A percentile compares a stretch with the other conserved stretches of the same genome.
Evolutionary conservation across 169 alveolate genomes (phyloP).

Genomic region (Perkinsus chesapeaki): DNA sequence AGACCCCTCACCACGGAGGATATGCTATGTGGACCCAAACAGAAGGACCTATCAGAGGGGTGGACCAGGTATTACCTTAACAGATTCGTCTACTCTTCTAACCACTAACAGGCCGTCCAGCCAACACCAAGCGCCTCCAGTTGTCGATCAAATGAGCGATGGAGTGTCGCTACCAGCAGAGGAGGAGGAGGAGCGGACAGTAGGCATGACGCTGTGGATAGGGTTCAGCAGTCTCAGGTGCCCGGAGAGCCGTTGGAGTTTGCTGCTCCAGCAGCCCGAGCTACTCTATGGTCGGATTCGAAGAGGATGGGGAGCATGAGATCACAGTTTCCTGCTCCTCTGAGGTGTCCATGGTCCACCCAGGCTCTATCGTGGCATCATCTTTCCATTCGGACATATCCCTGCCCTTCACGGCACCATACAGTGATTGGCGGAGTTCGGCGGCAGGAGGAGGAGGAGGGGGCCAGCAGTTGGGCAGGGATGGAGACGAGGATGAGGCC

Average conservation of each 20-base stretch:
- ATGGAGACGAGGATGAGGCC: background rate
- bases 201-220: background rate
- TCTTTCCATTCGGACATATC: background rate
- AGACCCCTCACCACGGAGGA: background rate
- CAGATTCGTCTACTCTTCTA: background rate
- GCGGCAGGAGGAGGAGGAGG: background rate
- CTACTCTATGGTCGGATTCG: background rate
- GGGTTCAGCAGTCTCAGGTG: background rate
- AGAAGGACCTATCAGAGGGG: background rate
- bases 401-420: background rate
- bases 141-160: background rate
- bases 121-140: background rate
- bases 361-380: background rate
- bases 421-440: background rate
- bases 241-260: background rate
- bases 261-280: background rate
- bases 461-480: too few species aligned
- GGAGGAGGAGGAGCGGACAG: background rate
- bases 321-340: background rate
- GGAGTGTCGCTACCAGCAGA: background rate
- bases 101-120: background rate
- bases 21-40: background rate
- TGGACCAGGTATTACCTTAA: background rate
- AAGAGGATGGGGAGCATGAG: background rate
- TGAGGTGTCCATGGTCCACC: background rate